A percentile compares a stretch with the other conserved stretches of the same genome.
Conservation (phyloP, 2,329 filamentous ascomycete species). For the Neurospora sp. region DNA sequence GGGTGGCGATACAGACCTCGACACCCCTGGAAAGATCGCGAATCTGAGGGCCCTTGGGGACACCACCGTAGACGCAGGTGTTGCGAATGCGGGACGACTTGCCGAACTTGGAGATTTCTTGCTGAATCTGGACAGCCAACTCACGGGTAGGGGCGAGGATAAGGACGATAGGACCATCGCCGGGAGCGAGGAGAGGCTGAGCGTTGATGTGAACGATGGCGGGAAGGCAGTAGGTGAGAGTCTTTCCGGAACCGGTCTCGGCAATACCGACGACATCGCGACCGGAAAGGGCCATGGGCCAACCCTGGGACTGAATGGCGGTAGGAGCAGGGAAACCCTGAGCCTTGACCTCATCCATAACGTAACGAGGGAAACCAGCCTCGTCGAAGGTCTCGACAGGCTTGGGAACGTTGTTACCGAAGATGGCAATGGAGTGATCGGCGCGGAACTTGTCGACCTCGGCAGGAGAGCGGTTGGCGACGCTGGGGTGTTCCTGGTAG, state of each 20-base stretch:
- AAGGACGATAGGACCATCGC: conserved; percentile 92
- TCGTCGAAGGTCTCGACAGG: conserved; percentile 97
- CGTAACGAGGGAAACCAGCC: conserved; percentile 91
- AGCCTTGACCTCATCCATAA: conserved; percentile 97
- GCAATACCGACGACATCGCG: conserved; percentile 98
- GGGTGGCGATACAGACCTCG: conserved; percentile 97
- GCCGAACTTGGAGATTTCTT: conserved; percentile 97
- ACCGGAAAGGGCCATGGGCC: conserved; percentile 97
- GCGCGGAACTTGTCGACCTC: conserved; percentile 86
- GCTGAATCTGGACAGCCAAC: conserved; percentile 95
- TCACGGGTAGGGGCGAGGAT: conserved; percentile 95
- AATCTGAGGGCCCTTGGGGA: conserved; percentile 95
- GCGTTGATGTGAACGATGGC: conserved; percentile 99
- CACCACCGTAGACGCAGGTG: conserved; percentile 98
- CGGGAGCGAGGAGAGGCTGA: conserved; percentile 87
- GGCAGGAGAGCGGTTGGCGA: conserved; percentile 60
- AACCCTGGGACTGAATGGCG: conserved; percentile 94
- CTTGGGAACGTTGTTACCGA: conserved; percentile 74
- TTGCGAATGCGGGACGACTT: conserved; percentile 97
- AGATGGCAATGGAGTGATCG: conserved; percentile 74
- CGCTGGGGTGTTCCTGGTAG: conserved; percentile 88
- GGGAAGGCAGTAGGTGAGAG: conserved; percentile 92
- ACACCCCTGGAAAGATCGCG: conserved; percentile 90
- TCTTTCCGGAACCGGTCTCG: conserved; percentile 98
- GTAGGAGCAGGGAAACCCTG: conserved; percentile 92